Base-by-base conservation (phyloP, 73 alveolate species). In the Stentor roeselii region DNA sequence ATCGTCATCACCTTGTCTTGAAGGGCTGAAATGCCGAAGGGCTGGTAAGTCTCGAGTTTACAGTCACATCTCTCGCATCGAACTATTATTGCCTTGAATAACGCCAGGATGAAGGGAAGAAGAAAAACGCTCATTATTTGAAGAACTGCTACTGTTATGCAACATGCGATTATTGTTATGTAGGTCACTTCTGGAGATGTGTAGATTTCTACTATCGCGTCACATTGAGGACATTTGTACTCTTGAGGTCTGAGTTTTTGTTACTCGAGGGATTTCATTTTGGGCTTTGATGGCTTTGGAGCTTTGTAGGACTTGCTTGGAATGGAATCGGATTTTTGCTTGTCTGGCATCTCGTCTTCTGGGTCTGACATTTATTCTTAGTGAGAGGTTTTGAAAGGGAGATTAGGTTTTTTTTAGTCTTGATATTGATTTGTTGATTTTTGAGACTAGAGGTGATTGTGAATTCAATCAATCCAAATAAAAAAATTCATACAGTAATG, bases 11-110 rank as follows among this genome's bases (percentile, higher is more conserved):
- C 93, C 76, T 84, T 78, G 38, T 88, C 94, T 32, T 76, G 60
- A 34, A 88, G 50, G 59, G 86, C 83, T 32, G 92, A 91, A 3
- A 88, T 40, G 32, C 92, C 93, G 39, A 85, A 85, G 42, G 89
- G 86, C 1, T 85, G 77, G 35, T 82, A 58, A 4, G 35, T 59
- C n/a, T 88, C 92, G 36, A 91, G 59, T 27, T 39, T 86, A 75
- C 86, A 27, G 3, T 88, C 39, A 38, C 96, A 91, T 36, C 91
- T 30, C 2, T 89, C 42, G 60, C 96, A 91, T 34, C 94, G 67
- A 60, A 84, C 91, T 4, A 87, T 86, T 11, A 93, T 93, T 30
- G 60, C 83, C 75, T 91, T 78, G 34, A 87, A 75, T 32, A 86
- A 61, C 11, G 91, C 59, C 36, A 84, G 82, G 4, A 84, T 78